Evolutionary conservation across 2,329 filamentous ascomycete genomes (phyloP).

Genomic region (Coniochaeta prunicola): DNA sequence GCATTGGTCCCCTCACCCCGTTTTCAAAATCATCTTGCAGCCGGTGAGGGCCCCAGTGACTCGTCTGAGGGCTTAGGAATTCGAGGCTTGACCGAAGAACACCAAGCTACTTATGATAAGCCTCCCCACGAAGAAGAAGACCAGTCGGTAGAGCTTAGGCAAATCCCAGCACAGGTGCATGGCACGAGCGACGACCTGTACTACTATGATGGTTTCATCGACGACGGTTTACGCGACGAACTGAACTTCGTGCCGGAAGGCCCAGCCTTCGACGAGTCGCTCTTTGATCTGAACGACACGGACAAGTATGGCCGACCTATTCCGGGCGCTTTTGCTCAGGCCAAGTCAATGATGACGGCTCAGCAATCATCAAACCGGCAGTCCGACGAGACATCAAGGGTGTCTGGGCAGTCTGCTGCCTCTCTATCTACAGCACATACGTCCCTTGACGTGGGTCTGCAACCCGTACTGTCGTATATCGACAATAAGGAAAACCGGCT

Average conservation of each 20-base stretch:
- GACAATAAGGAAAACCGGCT: slow-evolving; percentile 5
- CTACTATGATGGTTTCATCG: slow-evolving; percentile 64
- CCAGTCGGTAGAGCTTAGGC: not conserved
- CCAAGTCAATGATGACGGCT: slow-evolving; percentile 37
- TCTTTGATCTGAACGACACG: slow-evolving; percentile 64
- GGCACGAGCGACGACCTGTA: slow-evolving; percentile 6
- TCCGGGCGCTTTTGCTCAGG: slow-evolving; percentile 49
- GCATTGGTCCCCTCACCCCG: slow-evolving; percentile 11
- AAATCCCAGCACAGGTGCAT: slow-evolving; percentile 8
- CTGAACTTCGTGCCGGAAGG: slow-evolving; percentile 44
- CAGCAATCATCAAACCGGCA: slow-evolving; percentile 31
- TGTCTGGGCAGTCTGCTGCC: slow-evolving; percentile 33
- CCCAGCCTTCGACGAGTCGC: slow-evolving; percentile 61
- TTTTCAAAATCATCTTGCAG: slow-evolving; percentile 6
- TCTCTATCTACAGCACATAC: slow-evolving; percentile 46
- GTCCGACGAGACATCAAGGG: slow-evolving; percentile 37
- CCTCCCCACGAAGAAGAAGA: not conserved
- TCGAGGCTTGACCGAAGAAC: slow-evolving; percentile 20
- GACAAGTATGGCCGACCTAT: slow-evolving; percentile 55
- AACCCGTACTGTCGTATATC: slow-evolving; percentile 11
- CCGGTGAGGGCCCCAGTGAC: slow-evolving; percentile 11
- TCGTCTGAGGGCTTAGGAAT: slow-evolving; percentile 33
- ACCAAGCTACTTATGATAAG: not conserved
- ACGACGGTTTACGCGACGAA: slow-evolving; percentile 43
- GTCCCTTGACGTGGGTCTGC: slow-evolving; percentile 32